Conservation (phyloP, 2,329 filamentous ascomycete genomes). For the Sclerotinia glacialis region DNA sequence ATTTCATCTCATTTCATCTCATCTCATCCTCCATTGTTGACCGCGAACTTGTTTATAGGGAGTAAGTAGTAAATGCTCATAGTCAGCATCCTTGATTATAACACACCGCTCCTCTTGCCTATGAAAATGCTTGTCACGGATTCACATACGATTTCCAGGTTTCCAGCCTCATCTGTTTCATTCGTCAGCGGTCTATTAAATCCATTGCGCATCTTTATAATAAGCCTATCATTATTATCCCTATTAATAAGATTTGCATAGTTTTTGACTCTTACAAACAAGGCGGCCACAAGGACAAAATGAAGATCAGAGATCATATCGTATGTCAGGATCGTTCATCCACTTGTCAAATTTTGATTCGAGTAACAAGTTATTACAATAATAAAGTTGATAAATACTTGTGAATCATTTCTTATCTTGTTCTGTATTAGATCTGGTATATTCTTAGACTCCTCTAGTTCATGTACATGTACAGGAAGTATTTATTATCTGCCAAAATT, state of each 20-base stretch:
- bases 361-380: too few relatives aligned
- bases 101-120: slow-evolving; percentile 19
- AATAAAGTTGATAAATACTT: too few relatives aligned
- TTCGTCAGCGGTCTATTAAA: slow-evolving; percentile 4
- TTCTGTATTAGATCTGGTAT: too few relatives aligned
- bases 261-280: neutral
- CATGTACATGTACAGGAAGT: neutral
- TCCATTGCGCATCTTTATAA: neutral
- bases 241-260: neutral
- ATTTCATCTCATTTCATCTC: too few relatives aligned
- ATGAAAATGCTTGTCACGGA: neutral
- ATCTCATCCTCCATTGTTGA: neutral
- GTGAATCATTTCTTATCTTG: slow-evolving; percentile 19
- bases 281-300: slow-evolving; percentile 2
- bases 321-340: slow-evolving; percentile 17
- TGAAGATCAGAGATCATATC: neutral
- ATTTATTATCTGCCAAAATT: neutral
- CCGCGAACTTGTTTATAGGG: neutral
- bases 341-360: slow-evolving; percentile 21
- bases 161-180: slow-evolving; percentile 23
- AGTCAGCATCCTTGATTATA: slow-evolving; percentile 11
- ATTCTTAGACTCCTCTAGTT: slow-evolving; percentile 6
- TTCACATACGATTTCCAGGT: neutral
- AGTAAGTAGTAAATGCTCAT: neutral
- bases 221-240: neutral